Evolutionary conservation across 139 green algal species (phyloP), one percentile per base, ranked within the genome.

Genomic region (Yamagishiella unicocca): DNA sequence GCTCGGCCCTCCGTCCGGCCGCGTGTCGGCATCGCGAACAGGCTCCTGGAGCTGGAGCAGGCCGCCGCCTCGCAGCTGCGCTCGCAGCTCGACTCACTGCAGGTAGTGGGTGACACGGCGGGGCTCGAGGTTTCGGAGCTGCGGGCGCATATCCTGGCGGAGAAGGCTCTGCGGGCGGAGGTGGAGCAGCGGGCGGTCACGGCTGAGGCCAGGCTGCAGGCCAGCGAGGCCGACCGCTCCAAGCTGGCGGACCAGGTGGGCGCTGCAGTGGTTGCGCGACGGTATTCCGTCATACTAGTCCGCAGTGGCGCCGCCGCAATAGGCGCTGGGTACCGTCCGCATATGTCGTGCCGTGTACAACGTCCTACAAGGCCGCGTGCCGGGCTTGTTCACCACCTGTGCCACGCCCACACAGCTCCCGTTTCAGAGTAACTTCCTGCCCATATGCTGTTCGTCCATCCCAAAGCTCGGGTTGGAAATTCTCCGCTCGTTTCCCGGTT

Each of bases 221-320:
- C 67, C 4, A 62, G 35, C 24, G 82, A 87, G 82, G 67, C 82
- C 6, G 82, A 87, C 82, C 46, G 82, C 10, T 42, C 21, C 46
- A 87, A 87, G 67, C 33, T 87, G 67, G 82, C 82, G 37, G 66
- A 79, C 5, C 82, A 87, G 82, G 82, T 87, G 50, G 4, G 75
- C 3, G 31, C 6, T n/a, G n/a, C n/a, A n/a, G n/a, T n/a, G n/a
- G n/a, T n/a, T n/a, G n/a, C n/a, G n/a, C n/a, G n/a, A n/a, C n/a
- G n/a, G n/a, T n/a, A n/a, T n/a, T n/a, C n/a, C n/a, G n/a, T n/a
- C n/a, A n/a, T n/a, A n/a, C n/a, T n/a, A n/a, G n/a, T n/a, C n/a
- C n/a, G n/a, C n/a, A n/a, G n/a, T n/a, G n/a, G n/a, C n/a, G n/a
- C n/a, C n/a, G n/a, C n/a, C n/a, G n/a, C n/a, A n/a, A n/a, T n/a